A percentile compares a stretch with the other conserved stretches of the same genome.
Evolutionary conservation across 495 filamentous ascomycete species (phyloP).

Genomic region (Penicillium roqueforti): DNA sequence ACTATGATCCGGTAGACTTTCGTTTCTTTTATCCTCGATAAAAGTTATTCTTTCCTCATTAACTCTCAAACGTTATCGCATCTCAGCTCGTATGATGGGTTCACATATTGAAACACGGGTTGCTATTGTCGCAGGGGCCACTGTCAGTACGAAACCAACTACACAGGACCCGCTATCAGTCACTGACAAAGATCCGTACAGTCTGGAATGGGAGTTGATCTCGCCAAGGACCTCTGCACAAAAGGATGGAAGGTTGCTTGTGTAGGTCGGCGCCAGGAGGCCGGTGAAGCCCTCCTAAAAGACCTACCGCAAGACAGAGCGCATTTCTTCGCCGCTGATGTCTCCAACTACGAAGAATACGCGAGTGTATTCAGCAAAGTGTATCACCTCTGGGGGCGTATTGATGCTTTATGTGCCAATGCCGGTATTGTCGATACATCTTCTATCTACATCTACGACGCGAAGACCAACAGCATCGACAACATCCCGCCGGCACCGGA

Average conservation of each 20-base stretch:
- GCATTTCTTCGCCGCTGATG: conserved; percentile 21
- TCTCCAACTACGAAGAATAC: conserved; percentile 26
- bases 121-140: conserved; percentile 21
- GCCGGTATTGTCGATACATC: conserved; percentile 26
- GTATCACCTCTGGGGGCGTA: conserved; percentile 18
- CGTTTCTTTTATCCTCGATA: not conserved
- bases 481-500: conserved; percentile 27
- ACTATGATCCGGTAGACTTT: too few relatives aligned
- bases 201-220: conserved; percentile 30
- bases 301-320: conserved; percentile 13
- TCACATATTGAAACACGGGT: conserved; percentile 15
- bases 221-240: conserved; percentile 18
- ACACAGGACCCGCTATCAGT: not conserved
- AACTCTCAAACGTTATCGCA: not conserved
- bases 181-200: conserved; percentile 1
- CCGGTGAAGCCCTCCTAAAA: conserved; percentile 17
- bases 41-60: not conserved
- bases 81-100: conserved; percentile 4
- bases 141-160: conserved; percentile 14
- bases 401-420: conserved; percentile 28
- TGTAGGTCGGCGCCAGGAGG: conserved; percentile 18
- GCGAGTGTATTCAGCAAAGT: conserved; percentile 19
- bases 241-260: conserved; percentile 28
- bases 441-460: conserved; percentile 23
- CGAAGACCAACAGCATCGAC: conserved; percentile 13